Base-by-base conservation (phyloP, 176 grass and related monocot genomes). In the Eleusine indica region DNA sequence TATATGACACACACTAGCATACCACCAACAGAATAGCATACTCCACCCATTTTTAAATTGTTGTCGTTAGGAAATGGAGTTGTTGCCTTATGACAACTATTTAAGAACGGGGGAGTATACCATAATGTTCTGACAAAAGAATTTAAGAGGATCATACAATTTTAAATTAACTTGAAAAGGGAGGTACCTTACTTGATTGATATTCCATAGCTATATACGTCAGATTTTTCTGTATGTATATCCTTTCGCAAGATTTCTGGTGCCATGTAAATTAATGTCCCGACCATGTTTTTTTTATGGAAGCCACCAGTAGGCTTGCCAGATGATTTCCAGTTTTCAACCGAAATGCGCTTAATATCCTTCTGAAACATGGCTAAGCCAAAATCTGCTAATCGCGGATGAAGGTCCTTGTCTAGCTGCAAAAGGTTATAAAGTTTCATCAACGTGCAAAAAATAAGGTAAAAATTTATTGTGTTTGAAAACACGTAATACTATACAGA, bases 301-400 rank as follows among this genome's bases (percentile, higher is more conserved):
- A 98, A 98, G 82, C 96, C 96, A 80, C 96, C 96, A 41, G 93
- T 98, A 53, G 96, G 96, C 70, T 95, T 98, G 76, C 96, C 96
- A 79, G 91, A 87, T 66, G 93, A 95, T 90, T 86, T 95, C 96
- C 96, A 98, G 86, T 95, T 98, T 77, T 91, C 83, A 79, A 80
- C 87, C n/a, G 91, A 98, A 85, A 95, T 74, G 64, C 42, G 73
- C 75, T 95, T 95, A 88, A 98, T 91, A 90, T 98, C 96, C 87
- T 95, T 98, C 71, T 91, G 90, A 68, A 95, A 95, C 82, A 85
- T 91, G 58, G 96, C 91, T 80, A 98, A 85, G 73, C 96, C 96
- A 75, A 98, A 98, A 88, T 98, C 96, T 69, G 96, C 90, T 88
- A 98, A 83, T 68, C 86, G 89, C 10, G 93, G 91, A 87, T 78